phyloP scores from a whole-genome alignment of 768 basidiomycete genomes.

The Brasilioporus rufonigricans region DNA sequence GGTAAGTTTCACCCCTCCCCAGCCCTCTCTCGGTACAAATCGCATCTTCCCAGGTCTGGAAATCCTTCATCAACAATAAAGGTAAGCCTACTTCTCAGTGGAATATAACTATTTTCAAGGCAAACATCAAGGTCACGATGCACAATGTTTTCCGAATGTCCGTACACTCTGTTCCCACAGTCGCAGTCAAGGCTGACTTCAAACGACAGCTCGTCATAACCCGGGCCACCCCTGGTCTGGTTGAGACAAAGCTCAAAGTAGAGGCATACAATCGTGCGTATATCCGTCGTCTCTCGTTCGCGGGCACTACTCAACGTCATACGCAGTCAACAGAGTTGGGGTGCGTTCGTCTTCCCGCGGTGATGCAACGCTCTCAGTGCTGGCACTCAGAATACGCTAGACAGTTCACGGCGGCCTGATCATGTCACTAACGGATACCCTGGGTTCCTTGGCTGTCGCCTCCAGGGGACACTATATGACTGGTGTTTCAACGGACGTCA shows the following conservation, averaged over 20 bases:
- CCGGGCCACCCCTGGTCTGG: conserved; percentile 65
- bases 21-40: background rate
- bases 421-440: conserved; percentile 77
- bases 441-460: conserved; percentile 83
- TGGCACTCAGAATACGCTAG: conserved; percentile 21
- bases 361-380: background rate
- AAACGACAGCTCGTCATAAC: conserved; percentile 57
- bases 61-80: conserved; percentile 72
- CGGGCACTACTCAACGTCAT: background rate
- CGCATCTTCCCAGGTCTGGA: conserved; percentile 57
- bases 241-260: conserved; percentile 68
- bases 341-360: conserved; percentile 40
- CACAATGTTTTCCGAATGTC: conserved; percentile 77
- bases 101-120: background rate
- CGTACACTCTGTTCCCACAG: conserved; percentile 13
- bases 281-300: background rate
- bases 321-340: conserved; percentile 76
- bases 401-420: conserved; percentile 80
- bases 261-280: conserved; percentile 70
- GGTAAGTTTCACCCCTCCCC: conserved; percentile 34
- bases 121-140: conserved; percentile 63
- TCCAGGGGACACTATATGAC: conserved; percentile 84
- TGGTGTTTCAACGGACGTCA: conserved; percentile 82
- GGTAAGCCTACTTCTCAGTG: conserved; percentile 39
- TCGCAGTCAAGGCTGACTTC: too few relatives aligned